Evolutionary conservation across 2,329 filamentous ascomycete species (phyloP).

Genomic region (Pseudovirgaria hyperparasitica): DNA sequence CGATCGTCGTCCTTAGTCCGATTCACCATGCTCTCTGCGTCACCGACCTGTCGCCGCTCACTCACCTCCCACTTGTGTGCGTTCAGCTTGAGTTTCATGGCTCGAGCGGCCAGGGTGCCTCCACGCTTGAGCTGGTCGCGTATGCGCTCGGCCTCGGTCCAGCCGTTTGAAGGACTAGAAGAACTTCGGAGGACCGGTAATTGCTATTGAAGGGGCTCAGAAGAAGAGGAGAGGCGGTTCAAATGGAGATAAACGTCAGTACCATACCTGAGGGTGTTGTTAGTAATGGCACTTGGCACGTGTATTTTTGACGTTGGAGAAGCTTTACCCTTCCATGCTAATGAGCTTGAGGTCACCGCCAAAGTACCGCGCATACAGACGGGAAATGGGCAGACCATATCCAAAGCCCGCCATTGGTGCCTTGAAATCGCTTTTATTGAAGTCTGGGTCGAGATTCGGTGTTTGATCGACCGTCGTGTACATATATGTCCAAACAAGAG

Average conservation of each 20-base stretch:
- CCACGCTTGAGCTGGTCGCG: constrained; percentile 47
- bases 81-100: constrained; percentile 58
- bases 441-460: constrained; percentile 88
- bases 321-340: constrained; percentile 90
- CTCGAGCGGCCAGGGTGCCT: constrained; percentile 32
- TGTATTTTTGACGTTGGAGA: not conserved
- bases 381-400: constrained; percentile 90
- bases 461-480: constrained; percentile 97
- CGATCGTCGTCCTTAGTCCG: constrained; percentile 22
- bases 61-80: constrained; percentile 53
- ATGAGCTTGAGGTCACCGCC: constrained; percentile 95
- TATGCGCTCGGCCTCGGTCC: constrained; percentile 26
- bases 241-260: constrained; percentile 98
- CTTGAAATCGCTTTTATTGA: constrained; percentile 98
- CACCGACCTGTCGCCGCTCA: constrained; percentile 80
- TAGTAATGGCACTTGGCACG: constrained; percentile 11
- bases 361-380: constrained; percentile 93
- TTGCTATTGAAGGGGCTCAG: constrained; percentile 88
- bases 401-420: constrained; percentile 98
- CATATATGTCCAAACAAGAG: constrained; percentile 99
- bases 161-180: no score
- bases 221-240: constrained; percentile 88
- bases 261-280: constrained; percentile 55
- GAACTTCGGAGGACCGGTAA: constrained; percentile 85
- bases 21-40: constrained; percentile 67